Conservation (phyloP, 768 basidiomycete genomes). For the Mycena capillaripes region DNA sequence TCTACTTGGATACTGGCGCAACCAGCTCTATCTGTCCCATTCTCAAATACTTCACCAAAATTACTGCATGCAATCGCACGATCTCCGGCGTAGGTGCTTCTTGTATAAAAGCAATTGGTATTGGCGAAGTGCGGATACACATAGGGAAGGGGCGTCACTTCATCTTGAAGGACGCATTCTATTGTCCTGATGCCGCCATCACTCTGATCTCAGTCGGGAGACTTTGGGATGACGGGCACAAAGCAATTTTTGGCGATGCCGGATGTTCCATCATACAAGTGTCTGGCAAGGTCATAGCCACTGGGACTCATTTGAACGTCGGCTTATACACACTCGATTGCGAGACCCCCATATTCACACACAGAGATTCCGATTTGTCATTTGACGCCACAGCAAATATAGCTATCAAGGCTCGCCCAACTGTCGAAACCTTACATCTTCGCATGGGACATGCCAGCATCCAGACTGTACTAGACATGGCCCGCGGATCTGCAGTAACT, state of each 20-base stretch:
- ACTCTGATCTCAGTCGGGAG: conserved; percentile 6
- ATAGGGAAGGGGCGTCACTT: conserved; percentile 7
- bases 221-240: conserved; percentile 6
- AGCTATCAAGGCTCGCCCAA: neutral
- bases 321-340: neutral
- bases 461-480: conserved; percentile 1
- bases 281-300: neutral
- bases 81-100: neutral
- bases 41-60: conserved; percentile 6
- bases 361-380: neutral
- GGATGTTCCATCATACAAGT: neutral
- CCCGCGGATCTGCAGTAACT: neutral
- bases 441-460: conserved; percentile 7
- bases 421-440: neutral
- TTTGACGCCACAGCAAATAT: neutral
- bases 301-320: neutral
- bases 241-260: neutral
- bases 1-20: conserved; percentile 6
- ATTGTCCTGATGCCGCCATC: neutral
- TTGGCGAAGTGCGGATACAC: neutral
- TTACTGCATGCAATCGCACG: neutral
- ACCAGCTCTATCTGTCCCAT: conserved; percentile 9
- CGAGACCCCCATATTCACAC: neutral
- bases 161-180: conserved; percentile 4
- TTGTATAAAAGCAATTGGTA: neutral